Evolutionary conservation across 495 filamentous ascomycete species (phyloP).

Genomic region (Chaetomium cochliodes): DNA sequence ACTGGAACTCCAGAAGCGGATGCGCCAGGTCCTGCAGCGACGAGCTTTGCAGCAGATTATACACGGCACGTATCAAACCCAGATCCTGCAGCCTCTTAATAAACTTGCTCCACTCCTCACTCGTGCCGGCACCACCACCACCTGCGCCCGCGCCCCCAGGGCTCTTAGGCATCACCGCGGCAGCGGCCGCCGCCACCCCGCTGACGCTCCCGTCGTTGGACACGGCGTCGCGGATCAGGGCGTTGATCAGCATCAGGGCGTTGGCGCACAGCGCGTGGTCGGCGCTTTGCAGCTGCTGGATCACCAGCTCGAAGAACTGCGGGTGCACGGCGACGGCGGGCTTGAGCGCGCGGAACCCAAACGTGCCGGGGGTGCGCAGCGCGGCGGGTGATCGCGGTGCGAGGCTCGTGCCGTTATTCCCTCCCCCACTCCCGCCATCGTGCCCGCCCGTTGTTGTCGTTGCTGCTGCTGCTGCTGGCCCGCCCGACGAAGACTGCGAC

Average conservation of each 20-base stretch:
- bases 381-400: constrained; percentile 15
- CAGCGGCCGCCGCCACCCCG: constrained; percentile 18
- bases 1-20: constrained; percentile 92
- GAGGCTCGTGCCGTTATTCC: background rate
- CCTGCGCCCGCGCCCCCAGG: no score
- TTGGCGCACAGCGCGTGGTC: constrained; percentile 97
- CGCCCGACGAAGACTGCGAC: constrained; percentile 53
- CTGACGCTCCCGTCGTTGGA: constrained; percentile 58
- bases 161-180: no score
- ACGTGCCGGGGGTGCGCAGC: constrained; percentile 52
- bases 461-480: background rate
- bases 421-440: background rate
- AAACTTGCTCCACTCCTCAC: constrained; percentile 89
- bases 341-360: constrained; percentile 86
- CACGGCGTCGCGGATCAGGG: constrained; percentile 89
- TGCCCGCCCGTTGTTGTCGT: no score
- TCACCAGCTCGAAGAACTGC: constrained; percentile 91
- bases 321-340: constrained; percentile 88
- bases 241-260: constrained; percentile 90
- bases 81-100: constrained; percentile 91
- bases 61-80: constrained; percentile 89
- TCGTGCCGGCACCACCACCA: constrained; percentile 43
- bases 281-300: constrained; percentile 81
- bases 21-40: constrained; percentile 92
- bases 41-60: constrained; percentile 85